Conservation (phyloP, 805 yeast species). For the Barnettozyma vustinii region DNA sequence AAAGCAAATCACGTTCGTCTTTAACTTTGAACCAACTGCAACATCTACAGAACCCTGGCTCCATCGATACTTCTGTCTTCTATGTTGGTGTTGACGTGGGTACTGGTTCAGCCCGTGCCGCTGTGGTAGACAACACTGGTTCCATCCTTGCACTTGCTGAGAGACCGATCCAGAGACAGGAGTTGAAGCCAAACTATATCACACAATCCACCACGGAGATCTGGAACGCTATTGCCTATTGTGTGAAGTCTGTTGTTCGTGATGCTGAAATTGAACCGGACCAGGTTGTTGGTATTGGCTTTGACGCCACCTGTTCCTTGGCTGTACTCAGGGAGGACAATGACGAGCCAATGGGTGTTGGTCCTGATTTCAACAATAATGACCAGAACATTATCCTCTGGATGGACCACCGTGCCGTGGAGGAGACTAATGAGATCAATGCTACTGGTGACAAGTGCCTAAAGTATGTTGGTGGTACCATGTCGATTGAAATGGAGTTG, state of each 20-base stretch:
- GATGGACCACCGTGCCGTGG: slow-evolving; percentile 97
- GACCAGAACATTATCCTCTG: slow-evolving; percentile 85
- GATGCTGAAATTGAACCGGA: slow-evolving; percentile 70
- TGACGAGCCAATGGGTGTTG: slow-evolving; percentile 78
- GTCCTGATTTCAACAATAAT: slow-evolving; percentile 75
- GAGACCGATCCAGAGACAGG: slow-evolving; percentile 71
- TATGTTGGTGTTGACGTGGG: slow-evolving; percentile 92
- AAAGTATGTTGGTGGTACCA: slow-evolving; percentile 92
- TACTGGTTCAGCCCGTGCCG: slow-evolving; percentile 97
- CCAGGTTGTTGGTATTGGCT: slow-evolving; percentile 81
- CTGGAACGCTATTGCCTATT: slow-evolving; percentile 82
- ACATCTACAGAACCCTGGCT: slow-evolving; percentile 22
- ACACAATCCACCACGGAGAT: slow-evolving; percentile 89
- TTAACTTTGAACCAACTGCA: slow-evolving; percentile 25
- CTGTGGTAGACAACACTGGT: slow-evolving; percentile 79
- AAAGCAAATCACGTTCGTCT: slow-evolving; percentile 24
- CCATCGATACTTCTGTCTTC: slow-evolving; percentile 28
- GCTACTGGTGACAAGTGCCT: slow-evolving; percentile 72
- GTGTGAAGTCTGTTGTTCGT: slow-evolving; percentile 68
- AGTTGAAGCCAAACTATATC: slow-evolving; percentile 64
- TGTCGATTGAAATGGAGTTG: slow-evolving; percentile 98
- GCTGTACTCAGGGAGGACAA: slow-evolving; percentile 66
- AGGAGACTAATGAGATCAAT: slow-evolving; percentile 77
- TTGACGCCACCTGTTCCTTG: slow-evolving; percentile 95
- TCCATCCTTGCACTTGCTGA: slow-evolving; percentile 75